Evolutionary conservation across 441 rosid species (phyloP).

Genomic region (Populus trichocarpa): DNA sequence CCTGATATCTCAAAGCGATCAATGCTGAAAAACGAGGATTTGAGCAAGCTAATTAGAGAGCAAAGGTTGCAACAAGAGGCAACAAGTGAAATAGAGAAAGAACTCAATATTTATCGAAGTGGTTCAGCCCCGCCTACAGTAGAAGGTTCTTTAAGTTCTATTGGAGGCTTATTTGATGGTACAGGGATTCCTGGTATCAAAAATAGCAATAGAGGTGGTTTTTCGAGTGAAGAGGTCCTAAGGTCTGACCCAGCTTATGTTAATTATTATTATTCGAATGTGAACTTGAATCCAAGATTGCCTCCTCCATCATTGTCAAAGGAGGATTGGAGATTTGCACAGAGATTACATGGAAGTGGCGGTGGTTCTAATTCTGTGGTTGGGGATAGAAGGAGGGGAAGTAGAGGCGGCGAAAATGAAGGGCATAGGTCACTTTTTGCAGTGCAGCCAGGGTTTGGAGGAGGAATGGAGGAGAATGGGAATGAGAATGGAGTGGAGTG

Average conservation of each 20-base stretch:
- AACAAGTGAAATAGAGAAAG: slow-evolving; percentile 47
- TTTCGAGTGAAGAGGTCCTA: slow-evolving; percentile 51
- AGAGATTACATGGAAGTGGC: slow-evolving; percentile 41
- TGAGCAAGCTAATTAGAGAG: slow-evolving; percentile 43
- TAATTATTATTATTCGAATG: slow-evolving; percentile 58
- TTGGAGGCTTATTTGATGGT: slow-evolving; percentile 51
- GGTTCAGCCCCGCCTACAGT: slow-evolving; percentile 84
- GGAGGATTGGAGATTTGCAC: slow-evolving; percentile 69
- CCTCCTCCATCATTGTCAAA: slow-evolving; percentile 67
- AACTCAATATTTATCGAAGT: slow-evolving; percentile 52
- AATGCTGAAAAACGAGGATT: slow-evolving; percentile 52
- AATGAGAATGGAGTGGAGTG: slow-evolving; percentile 42
- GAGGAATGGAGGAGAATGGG: slow-evolving; percentile 37
- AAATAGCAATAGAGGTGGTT: slow-evolving; percentile 30
- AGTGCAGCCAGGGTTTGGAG: slow-evolving; percentile 52
- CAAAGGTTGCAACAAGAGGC: slow-evolving; percentile 41
- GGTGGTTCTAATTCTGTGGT: slow-evolving; percentile 36
- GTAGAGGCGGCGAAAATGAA: slow-evolving; percentile 24
- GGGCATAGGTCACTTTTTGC: slow-evolving; percentile 41
- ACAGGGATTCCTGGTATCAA: slow-evolving; percentile 19
- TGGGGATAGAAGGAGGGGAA: slow-evolving; percentile 49
- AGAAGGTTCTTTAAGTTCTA: slow-evolving; percentile 60
- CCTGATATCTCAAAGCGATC: slow-evolving; percentile 51
- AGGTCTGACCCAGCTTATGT: slow-evolving; percentile 65
- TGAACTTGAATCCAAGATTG: slow-evolving; percentile 63